phyloP scores from a whole-genome alignment of 805 yeast species.

The Yueomyces sp. region DNA sequence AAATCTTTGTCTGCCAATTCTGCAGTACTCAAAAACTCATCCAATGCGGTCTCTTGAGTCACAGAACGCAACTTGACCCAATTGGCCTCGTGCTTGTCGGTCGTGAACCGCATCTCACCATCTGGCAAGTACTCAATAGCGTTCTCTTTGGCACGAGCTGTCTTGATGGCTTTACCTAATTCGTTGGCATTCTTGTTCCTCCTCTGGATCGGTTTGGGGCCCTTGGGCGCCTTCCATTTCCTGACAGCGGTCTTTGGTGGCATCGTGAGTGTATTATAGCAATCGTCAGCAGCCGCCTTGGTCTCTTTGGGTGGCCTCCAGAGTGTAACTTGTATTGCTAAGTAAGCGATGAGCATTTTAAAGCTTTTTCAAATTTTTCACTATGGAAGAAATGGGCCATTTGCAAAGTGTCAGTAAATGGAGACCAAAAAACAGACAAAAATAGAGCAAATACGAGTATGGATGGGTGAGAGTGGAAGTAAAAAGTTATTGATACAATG shows the following conservation, averaged over 20 bases:
- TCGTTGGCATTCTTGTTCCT: conserved; percentile 78
- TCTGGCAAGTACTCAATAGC: conserved; percentile 62
- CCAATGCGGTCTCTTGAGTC: conserved; percentile 86
- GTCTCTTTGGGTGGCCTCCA: too few species aligned
- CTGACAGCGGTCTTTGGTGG: conserved; percentile 39
- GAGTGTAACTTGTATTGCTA: not conserved
- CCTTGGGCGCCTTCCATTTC: conserved; percentile 82
- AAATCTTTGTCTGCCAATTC: conserved; percentile 93
- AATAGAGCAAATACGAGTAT: too few species aligned
- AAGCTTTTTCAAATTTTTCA: too few species aligned
- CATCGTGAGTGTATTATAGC: conserved; percentile 6
- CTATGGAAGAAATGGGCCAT: too few species aligned
- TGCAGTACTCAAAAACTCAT: conserved; percentile 90
- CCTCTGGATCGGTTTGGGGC: conserved; percentile 81
- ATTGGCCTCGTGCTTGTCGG: conserved; percentile 66
- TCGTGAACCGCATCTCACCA: conserved; percentile 82
- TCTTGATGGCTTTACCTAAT: conserved; percentile 70
- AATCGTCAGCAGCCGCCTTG: too few species aligned
- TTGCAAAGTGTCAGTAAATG: too few species aligned
- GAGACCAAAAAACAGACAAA: too few species aligned
- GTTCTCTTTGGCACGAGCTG: conserved; percentile 58
- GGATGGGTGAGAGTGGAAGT: too few species aligned
- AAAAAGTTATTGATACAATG: too few species aligned
- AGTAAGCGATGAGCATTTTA: not conserved
- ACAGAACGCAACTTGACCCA: conserved; percentile 90